These are phyloP conservation scores for Vaccinium vitisidaea DNA, from an alignment of 148 eudicot species.

Conservation along the genomic window DNA sequence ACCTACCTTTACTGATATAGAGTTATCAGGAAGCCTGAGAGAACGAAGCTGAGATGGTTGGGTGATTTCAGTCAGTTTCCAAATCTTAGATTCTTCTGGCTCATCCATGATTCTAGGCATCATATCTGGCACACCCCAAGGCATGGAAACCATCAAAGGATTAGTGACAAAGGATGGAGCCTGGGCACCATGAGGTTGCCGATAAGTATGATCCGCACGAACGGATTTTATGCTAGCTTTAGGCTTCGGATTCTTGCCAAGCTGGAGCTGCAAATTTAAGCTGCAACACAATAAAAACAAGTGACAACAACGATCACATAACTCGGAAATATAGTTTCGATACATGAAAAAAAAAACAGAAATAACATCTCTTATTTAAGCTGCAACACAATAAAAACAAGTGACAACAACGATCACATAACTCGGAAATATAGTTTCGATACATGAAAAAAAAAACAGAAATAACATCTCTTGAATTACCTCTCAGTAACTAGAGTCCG, in stretches of 20 bases:
- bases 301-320: neutral
- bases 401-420: neutral
- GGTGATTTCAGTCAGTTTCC: slow-evolving; percentile 50
- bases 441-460: neutral
- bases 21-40: slow-evolving; percentile 56
- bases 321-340: neutral
- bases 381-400: slow-evolving; percentile 25
- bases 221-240: too few species aligned
- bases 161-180: slow-evolving; percentile 34
- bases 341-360: neutral
- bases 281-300: slow-evolving; percentile 25
- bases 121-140: slow-evolving; percentile 31
- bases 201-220: slow-evolving; percentile 44
- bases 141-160: slow-evolving; percentile 26
- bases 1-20: slow-evolving; percentile 41
- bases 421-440: neutral
- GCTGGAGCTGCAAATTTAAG: slow-evolving; percentile 52
- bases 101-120: slow-evolving; percentile 39
- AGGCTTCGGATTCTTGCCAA: slow-evolving; percentile 39
- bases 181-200: slow-evolving; percentile 38
- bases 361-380: slow-evolving; percentile 24
- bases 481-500: slow-evolving; percentile 41
- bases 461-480: slow-evolving; percentile 12
- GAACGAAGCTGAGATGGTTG: slow-evolving; percentile 50
- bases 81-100: slow-evolving; percentile 35